A percentile compares a stretch with the other conserved stretches of the same genome.
Conservation (phyloP, 352 stramenopile genomes). For the Hyaloperonospora brassicae region DNA sequence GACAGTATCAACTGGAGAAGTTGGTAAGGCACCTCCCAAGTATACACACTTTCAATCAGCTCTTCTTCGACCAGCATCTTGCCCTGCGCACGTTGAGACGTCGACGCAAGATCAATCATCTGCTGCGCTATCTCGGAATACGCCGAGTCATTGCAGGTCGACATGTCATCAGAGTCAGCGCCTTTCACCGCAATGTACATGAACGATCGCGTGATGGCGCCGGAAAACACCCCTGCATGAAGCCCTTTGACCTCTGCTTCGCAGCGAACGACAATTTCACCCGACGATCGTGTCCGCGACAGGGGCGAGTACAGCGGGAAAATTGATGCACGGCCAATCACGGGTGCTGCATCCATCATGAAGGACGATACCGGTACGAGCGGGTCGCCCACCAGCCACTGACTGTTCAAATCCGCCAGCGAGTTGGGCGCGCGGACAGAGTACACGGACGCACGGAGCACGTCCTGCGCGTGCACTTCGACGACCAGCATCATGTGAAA, state of each 20-base stretch:
- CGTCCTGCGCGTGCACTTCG: slow-evolving; percentile 39
- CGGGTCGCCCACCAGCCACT: slow-evolving; percentile 67
- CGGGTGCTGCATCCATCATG: slow-evolving; percentile 20
- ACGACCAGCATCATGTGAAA: slow-evolving; percentile 76
- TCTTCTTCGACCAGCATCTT: slow-evolving; percentile 83
- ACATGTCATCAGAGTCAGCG: slow-evolving; percentile 5
- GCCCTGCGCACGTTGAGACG: slow-evolving; percentile 32
- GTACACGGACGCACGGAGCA: slow-evolving; percentile 64
- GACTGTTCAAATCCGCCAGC: slow-evolving; percentile 52
- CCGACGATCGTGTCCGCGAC: slow-evolving; percentile 48
- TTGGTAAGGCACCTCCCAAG: slow-evolving; percentile 82
- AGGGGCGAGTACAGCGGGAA: slow-evolving; percentile 59
- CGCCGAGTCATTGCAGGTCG: slow-evolving; percentile 5
- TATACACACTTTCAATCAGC: slow-evolving; percentile 83
- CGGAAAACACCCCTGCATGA: slow-evolving; percentile 26
- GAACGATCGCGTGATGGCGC: slow-evolving; percentile 63
- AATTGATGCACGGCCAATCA: slow-evolving; percentile 33
- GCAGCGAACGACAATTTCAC: slow-evolving; percentile 71
- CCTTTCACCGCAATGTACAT: slow-evolving; percentile 55
- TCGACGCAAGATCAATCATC: slow-evolving; percentile 34
- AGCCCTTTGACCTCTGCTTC: slow-evolving; percentile 54
- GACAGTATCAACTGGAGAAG: slow-evolving; percentile 71
- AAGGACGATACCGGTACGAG: slow-evolving; percentile 48
- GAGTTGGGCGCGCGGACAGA: slow-evolving; percentile 49
- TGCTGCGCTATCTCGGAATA: slow-evolving; percentile 36